Conservation (phyloP, 2,329 filamentous ascomycete genomes). For the Cryphonectria nitschkei region DNA sequence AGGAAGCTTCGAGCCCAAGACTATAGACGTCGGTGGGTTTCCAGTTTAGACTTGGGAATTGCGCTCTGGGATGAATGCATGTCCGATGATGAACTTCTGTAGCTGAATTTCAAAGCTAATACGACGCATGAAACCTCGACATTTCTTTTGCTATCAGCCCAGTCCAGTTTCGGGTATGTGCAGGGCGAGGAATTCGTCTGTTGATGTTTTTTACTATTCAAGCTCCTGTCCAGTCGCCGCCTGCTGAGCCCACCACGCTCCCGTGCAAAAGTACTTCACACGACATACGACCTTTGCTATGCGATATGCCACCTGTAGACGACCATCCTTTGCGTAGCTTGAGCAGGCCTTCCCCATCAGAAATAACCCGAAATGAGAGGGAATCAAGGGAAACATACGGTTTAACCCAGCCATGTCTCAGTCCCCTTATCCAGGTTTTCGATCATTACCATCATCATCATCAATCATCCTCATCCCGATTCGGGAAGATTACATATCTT, state of each 20-base stretch:
- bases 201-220: background rate
- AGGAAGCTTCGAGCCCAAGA: constrained; percentile 23
- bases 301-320: background rate
- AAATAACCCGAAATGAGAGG: background rate
- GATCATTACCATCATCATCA: background rate
- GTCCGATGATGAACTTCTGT: constrained; percentile 23
- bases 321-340: background rate
- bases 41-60: constrained; percentile 24
- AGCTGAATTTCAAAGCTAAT: constrained; percentile 27
- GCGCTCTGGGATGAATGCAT: constrained; percentile 28
- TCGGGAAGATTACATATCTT: background rate
- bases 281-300: background rate
- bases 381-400: background rate
- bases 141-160: background rate
- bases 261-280: no score
- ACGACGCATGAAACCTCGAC: constrained; percentile 19
- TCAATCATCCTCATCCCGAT: background rate
- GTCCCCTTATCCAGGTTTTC: background rate
- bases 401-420: background rate
- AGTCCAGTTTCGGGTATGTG: background rate
- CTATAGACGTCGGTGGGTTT: constrained; percentile 28
- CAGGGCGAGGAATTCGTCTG: no score
- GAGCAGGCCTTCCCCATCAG: no score
- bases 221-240: background rate
- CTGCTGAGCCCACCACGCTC: no score